Conservation (phyloP, 257 asterid genomes). For the Leptodermis oblonga region DNA sequence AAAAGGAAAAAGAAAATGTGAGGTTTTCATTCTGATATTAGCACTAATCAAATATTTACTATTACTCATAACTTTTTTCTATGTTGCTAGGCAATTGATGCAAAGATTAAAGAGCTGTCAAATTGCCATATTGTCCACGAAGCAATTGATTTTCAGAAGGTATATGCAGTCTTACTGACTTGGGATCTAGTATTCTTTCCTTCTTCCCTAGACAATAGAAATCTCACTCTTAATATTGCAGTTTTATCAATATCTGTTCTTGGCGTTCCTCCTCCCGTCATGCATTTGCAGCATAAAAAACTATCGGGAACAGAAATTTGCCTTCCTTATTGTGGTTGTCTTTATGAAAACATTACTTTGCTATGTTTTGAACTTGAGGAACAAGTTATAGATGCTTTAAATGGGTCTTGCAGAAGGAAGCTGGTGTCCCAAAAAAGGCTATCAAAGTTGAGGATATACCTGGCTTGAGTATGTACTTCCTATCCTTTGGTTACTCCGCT, state of each 20-base stretch:
- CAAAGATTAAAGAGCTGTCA: conserved; percentile 90
- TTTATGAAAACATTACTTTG: not conserved
- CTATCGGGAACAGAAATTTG: conserved; percentile 1
- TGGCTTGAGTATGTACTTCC: conserved; percentile 80
- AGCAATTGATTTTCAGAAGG: conserved; percentile 98
- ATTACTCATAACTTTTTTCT: conserved; percentile 7
- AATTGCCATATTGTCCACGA: conserved; percentile 93
- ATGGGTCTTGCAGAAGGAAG: conserved; percentile 73
- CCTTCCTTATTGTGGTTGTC: not conserved
- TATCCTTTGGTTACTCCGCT: conserved; percentile 12
- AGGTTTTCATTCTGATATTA: not conserved
- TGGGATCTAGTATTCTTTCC: conserved; percentile 10
- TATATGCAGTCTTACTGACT: conserved; percentile 26
- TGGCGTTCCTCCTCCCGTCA: not conserved
- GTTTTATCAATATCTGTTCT: not conserved
- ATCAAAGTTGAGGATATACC: conserved; percentile 85
- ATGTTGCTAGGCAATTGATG: conserved; percentile 83
- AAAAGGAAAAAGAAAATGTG: not conserved
- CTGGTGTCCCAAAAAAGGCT: conserved; percentile 79
- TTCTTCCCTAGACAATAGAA: not conserved
- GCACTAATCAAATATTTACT: not conserved
- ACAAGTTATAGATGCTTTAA: not conserved
- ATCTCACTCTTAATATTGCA: not conserved
- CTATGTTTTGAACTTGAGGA: not conserved
- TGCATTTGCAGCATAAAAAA: not conserved